Percentiles rank a stretch among this genome's conserved stretches.
These are phyloP conservation scores for Mycosarcoma mackinlayi DNA, from an alignment of 1,284 basidiomycete genomes.

Conservation along the genomic window DNA sequence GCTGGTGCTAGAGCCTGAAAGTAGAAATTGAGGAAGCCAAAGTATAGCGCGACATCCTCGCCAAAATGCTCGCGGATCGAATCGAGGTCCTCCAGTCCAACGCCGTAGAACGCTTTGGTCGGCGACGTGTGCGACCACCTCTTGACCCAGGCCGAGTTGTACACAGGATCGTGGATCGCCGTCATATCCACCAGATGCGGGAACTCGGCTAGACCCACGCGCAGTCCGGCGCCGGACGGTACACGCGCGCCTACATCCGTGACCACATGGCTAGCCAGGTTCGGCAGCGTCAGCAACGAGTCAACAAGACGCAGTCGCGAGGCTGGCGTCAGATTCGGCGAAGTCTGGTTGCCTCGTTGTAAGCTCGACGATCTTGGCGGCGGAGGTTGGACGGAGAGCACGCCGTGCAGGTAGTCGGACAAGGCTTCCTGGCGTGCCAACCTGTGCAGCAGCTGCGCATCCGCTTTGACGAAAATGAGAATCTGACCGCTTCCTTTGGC, in stretches of 20 bases:
- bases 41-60: constrained; percentile 67
- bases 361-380: constrained; percentile 38
- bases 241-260: constrained; percentile 18
- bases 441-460: constrained; percentile 25
- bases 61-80: constrained; percentile 64
- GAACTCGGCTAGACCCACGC: constrained; percentile 43
- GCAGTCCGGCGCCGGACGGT: constrained; percentile 54
- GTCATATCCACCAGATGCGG: constrained; percentile 64
- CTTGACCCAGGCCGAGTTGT: constrained; percentile 62
- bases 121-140: constrained; percentile 54
- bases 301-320: constrained; percentile 57
- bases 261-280: constrained; percentile 23
- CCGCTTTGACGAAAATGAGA: constrained; percentile 60
- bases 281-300: constrained; percentile 48
- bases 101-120: constrained; percentile 42
- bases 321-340: constrained; percentile 45
- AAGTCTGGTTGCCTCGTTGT: neutral
- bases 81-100: constrained; percentile 59
- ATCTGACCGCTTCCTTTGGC: constrained; percentile 43
- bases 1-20: constrained; percentile 58
- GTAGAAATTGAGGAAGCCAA: constrained; percentile 66
- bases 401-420: constrained; percentile 61
- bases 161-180: constrained; percentile 61
- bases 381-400: constrained; percentile 40
- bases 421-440: constrained; percentile 44